A percentile compares a stretch with the other conserved stretches of the same genome.
These are phyloP conservation scores for Globisporangium barbulae DNA, from an alignment of 352 stramenopile species.

Conservation along the genomic window DNA sequence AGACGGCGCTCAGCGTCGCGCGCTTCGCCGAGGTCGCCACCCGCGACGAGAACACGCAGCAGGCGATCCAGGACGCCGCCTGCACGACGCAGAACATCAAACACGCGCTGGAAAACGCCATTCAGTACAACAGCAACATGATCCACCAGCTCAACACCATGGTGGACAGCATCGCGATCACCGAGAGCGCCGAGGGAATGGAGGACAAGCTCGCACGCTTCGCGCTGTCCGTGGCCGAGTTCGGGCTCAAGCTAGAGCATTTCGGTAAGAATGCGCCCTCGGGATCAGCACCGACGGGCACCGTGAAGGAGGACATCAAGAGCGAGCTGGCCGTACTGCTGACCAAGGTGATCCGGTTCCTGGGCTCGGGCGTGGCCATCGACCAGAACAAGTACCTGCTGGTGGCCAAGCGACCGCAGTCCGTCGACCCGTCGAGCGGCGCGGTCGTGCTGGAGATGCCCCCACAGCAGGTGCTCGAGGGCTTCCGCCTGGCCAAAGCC, in stretches of 20 bases:
- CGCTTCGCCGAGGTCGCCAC: slow-evolving; percentile 27
- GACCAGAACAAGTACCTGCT: slow-evolving; percentile 69
- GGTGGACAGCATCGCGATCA: slow-evolving; percentile 58
- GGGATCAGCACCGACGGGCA: too few species aligned
- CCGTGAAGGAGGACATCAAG: slow-evolving; percentile 21
- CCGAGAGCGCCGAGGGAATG: slow-evolving; percentile 50
- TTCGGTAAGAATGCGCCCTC: slow-evolving; percentile 27
- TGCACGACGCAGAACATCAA: slow-evolving; percentile 25
- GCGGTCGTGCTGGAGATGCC: slow-evolving; percentile 41
- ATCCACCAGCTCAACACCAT: slow-evolving; percentile 68
- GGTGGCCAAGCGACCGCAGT: slow-evolving; percentile 24
- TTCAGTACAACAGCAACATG: slow-evolving; percentile 53
- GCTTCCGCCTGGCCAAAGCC: slow-evolving; percentile 44
- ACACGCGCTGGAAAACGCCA: slow-evolving; percentile 32
- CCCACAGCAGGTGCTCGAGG: slow-evolving; percentile 41
- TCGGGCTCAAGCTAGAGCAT: slow-evolving; percentile 54
- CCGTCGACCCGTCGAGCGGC: slow-evolving; percentile 32
- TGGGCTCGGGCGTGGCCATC: slow-evolving; percentile 50
- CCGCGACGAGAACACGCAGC: slow-evolving; percentile 28
- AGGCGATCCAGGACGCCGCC: slow-evolving; percentile 27
- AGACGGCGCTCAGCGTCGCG: slow-evolving; percentile 20
- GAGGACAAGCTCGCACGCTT: slow-evolving; percentile 57
- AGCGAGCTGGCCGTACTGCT: slow-evolving; percentile 42
- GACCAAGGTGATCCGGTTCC: slow-evolving; percentile 53
- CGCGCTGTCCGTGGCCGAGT: slow-evolving; percentile 39